These are phyloP conservation scores for Dentipellis fragilis DNA, from an alignment of 768 basidiomycete species.

Conservation along the genomic window DNA sequence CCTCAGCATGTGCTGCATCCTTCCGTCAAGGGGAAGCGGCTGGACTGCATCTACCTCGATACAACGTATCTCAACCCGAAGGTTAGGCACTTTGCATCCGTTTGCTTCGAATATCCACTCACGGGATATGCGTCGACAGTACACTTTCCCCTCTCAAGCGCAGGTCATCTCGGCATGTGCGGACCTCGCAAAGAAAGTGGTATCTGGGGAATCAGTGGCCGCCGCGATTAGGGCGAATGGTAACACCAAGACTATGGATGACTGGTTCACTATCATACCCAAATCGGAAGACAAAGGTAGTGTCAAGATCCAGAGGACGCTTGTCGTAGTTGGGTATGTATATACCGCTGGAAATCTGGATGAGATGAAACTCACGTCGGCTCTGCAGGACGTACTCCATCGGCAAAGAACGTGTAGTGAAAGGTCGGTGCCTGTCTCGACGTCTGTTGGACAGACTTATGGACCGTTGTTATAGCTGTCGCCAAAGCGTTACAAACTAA, in stretches of 20 bases:
- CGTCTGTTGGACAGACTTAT: not conserved
- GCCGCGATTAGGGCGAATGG: constrained; percentile 11
- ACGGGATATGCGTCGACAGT: constrained; percentile 33
- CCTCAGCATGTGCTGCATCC: constrained; percentile 84
- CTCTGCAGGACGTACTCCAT: constrained; percentile 80
- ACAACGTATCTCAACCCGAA: constrained; percentile 93
- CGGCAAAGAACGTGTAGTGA: constrained; percentile 95
- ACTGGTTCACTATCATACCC: constrained; percentile 35
- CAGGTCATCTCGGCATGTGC: constrained; percentile 90
- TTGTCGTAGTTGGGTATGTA: constrained; percentile 68
- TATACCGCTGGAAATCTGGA: not conserved
- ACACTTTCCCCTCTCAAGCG: constrained; percentile 93
- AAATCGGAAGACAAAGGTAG: constrained; percentile 25
- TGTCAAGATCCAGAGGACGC: constrained; percentile 27
- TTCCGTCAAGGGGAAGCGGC: constrained; percentile 63
- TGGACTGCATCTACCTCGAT: constrained; percentile 89
- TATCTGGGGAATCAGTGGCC: constrained; percentile 26
- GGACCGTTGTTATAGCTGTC: constrained; percentile 45
- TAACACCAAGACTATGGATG: constrained; percentile 29
- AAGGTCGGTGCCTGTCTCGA: constrained; percentile 42
- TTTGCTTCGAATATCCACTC: not conserved
- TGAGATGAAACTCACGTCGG: not conserved
- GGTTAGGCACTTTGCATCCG: constrained; percentile 22
- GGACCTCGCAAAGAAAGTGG: constrained; percentile 57
- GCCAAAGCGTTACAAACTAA: constrained; percentile 73